Evolutionary conservation across 2,329 filamentous ascomycete species (phyloP), one percentile per base, ranked within the genome.

Genomic region (Davidsoniella virescens): DNA sequence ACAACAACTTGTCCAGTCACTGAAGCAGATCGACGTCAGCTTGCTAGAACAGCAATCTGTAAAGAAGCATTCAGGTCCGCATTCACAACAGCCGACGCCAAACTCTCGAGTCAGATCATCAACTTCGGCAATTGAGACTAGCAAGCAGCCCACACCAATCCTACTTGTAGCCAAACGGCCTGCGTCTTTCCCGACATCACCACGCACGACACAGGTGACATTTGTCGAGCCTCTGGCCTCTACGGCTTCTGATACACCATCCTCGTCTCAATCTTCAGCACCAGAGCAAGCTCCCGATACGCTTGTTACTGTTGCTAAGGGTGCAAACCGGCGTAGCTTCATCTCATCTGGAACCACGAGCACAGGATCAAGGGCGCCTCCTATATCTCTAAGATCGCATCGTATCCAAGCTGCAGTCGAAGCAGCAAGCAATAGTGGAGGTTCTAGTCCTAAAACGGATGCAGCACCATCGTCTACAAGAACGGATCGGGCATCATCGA

Each of bases 141-240:
- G 42, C 16, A 52, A 52, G 29, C 40, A 49, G 5, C 51, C 51
- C n/a, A 29, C 46, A 12, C 49, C 55, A 33, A 45, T 52, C 51
- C 37, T 53, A 25, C 41, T 47, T 4, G 44, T 17, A 6, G 47
- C 52, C 47, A 64, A 63, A 54, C 64, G 64, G 37, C 62, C 65
- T 23, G 61, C 65, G 46, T 67, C 67, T 47, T 61, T 65, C 52
- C 57, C 58, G 38, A 63, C 64, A 38, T 61, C 62, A 16, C 58
- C 58, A 37, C 50, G 50, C 7, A 33, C 50, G 2, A 40, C 47
- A 16, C 52, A 53, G 40, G 48, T 51, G 25, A 51, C 52, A 16
- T 50, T 51, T 51, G 48, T 51, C 14, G 52, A 50, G 38, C 48
- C 47, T 25, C 44, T 38, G 5, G 10, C 44, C 17, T 9, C 29